phyloP scores from a whole-genome alignment of 768 basidiomycete genomes.

The Phlegmacium glaucopus region DNA sequence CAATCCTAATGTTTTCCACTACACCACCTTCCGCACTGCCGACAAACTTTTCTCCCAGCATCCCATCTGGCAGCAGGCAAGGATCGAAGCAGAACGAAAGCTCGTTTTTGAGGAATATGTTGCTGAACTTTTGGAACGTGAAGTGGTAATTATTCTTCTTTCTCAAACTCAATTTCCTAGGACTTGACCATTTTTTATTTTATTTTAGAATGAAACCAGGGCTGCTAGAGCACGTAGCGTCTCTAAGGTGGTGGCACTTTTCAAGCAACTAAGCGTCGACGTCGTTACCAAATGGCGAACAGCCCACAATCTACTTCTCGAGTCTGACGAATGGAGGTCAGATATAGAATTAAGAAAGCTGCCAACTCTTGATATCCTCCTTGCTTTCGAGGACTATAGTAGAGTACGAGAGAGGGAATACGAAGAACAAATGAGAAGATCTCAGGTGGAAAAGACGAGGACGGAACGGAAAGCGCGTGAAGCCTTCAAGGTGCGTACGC shows the following conservation, averaged over 20 bases:
- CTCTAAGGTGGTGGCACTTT: conserved; percentile 76
- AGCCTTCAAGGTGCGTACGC: conserved; percentile 70
- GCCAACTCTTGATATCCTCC: conserved; percentile 87
- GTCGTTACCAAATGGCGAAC: conserved; percentile 92
- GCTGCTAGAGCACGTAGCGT: conserved; percentile 77
- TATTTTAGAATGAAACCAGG: conserved; percentile 69
- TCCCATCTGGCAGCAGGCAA: conserved; percentile 88
- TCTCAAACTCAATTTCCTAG: conserved; percentile 2
- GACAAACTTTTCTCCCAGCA: conserved; percentile 84
- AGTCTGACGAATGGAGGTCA: conserved; percentile 73
- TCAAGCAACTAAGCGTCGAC: conserved; percentile 86
- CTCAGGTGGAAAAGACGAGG: conserved; percentile 80
- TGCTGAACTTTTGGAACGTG: conserved; percentile 77
- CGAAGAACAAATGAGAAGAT: conserved; percentile 78
- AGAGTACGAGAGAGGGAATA: conserved; percentile 87
- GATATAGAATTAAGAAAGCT: conserved; percentile 79
- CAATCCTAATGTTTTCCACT: conserved; percentile 86
- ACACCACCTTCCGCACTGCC: conserved; percentile 87
- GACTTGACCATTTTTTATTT: conserved; percentile 3
- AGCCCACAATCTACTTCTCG: conserved; percentile 72
- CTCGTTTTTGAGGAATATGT: conserved; percentile 93
- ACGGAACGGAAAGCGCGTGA: conserved; percentile 89
- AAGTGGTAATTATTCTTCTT: conserved; percentile 63
- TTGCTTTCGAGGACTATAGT: conserved; percentile 93
- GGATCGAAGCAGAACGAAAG: conserved; percentile 80